A percentile compares a stretch with the other conserved stretches of the same genome.
Evolutionary conservation across 2,329 filamentous ascomycete genomes (phyloP).

Genomic region (Phoma herbarum): DNA sequence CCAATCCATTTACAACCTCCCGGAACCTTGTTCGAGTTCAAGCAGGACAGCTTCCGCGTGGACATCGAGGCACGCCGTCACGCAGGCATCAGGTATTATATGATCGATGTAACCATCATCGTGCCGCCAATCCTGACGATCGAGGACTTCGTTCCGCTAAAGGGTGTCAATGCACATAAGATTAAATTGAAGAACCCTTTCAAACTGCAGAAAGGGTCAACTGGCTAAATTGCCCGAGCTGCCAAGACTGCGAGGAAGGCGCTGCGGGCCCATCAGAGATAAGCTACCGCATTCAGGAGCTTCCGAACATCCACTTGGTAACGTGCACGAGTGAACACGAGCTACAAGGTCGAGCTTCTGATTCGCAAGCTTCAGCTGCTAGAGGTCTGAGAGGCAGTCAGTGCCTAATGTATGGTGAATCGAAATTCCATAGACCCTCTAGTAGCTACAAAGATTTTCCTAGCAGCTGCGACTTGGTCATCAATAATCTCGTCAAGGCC

Average conservation of each 20-base stretch:
- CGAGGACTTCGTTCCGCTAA: neutral
- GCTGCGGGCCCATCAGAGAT: neutral
- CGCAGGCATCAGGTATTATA: neutral
- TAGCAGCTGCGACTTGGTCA: too few relatives aligned
- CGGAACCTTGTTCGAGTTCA: neutral
- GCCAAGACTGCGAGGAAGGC: neutral
- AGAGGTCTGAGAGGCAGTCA: too few relatives aligned
- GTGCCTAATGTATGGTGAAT: too few relatives aligned
- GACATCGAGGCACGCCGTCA: neutral
- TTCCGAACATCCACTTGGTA: too few relatives aligned
- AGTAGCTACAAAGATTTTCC: too few relatives aligned
- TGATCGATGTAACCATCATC: neutral
- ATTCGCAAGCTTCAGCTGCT: too few relatives aligned
- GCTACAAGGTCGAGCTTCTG: too few relatives aligned
- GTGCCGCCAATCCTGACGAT: neutral
- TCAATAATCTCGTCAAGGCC: too few relatives aligned
- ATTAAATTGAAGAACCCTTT: neutral
- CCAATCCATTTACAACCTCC: neutral
- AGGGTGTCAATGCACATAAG: neutral
- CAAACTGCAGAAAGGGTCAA: neutral
- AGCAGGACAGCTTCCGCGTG: neutral
- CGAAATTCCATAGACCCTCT: too few relatives aligned
- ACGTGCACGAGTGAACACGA: too few relatives aligned
- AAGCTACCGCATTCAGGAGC: neutral
- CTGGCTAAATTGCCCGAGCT: neutral